Base-by-base conservation (phyloP, 2,329 filamentous ascomycete species). In the Colletotrichum liriopes region DNA sequence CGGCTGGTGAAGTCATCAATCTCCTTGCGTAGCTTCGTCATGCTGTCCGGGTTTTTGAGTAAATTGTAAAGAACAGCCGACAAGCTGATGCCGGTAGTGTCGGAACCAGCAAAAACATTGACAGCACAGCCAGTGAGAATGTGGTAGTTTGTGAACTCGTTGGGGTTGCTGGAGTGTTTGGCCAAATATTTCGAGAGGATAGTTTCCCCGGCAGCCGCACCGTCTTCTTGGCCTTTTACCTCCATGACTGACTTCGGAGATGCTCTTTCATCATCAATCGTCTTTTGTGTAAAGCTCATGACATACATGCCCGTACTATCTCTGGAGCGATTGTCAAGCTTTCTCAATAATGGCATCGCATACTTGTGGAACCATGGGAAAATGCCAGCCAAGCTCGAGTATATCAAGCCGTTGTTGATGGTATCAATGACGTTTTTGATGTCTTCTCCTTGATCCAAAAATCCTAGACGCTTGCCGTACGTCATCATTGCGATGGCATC, bases 401-500 rank as follows among this genome's bases (percentile, higher is more conserved):
- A 86, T 1, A 70, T 49, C 32, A 80, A 65, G 5, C 81, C 72
- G 1, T 75, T 71, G 63, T 85, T 79, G 18, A 87, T 77, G 0
- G 81, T 81, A 11, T 64, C 32, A 20, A 88, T 86, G 0, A 86
- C 77, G 0, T 81, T 82, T 8, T 81, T 80, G 0, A 86, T 81
- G 60, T 89, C 87, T 3, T 83, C 77, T 0, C 85, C 86, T 9
- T 74, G 65, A 32, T 87, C 84, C 0, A 89, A 65, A 88, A 88
- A 86, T 0, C 86, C 87, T 74, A 83, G 81, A 0, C 77, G 75
- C 3, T 76, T 77, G 16, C 77, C 82, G 49, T 78, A 80, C 0
- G 85, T 87, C 23, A 89, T 86, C 47, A 85, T 81, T 0, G 86
- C 86, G 39, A 90, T 87, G 1, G 88, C 85, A 61, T 88, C 85